phyloP scores from a whole-genome alignment of 495 filamentous ascomycete genomes.

The Penicillium maclennaniae region DNA sequence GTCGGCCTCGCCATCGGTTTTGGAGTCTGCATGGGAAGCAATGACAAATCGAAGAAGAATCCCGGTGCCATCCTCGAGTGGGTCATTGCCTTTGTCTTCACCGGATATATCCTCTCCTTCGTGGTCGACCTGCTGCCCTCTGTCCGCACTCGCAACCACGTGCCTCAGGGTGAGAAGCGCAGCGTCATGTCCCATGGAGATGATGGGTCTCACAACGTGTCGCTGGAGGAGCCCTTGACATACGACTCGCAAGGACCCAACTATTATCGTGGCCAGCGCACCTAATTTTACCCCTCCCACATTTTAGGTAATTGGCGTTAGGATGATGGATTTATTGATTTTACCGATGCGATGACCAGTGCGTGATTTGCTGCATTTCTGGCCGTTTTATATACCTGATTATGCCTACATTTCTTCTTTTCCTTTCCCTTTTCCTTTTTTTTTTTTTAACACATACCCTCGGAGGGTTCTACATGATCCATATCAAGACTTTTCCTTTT shows the following conservation, averaged over 20 bases:
- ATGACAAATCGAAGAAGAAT: constrained; percentile 43
- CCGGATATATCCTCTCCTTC: constrained; percentile 84
- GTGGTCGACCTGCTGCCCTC: constrained; percentile 84
- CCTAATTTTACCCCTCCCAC: constrained; percentile 8
- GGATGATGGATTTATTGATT: neutral
- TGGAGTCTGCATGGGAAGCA: constrained; percentile 33
- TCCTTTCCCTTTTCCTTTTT: neutral
- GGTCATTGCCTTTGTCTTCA: constrained; percentile 87
- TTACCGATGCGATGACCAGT: neutral
- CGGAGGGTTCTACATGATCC: neutral
- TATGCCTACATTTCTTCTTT: neutral
- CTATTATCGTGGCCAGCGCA: constrained; percentile 30
- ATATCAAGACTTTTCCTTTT: neutral
- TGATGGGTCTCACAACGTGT: constrained; percentile 8
- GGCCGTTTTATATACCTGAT: neutral
- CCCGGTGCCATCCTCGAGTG: constrained; percentile 66
- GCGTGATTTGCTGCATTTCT: constrained; percentile 2
- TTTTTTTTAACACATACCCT: no score
- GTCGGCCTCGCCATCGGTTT: constrained; percentile 69
- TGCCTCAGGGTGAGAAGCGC: constrained; percentile 45
- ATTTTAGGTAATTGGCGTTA: neutral
- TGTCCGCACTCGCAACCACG: constrained; percentile 55
- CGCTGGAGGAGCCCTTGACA: constrained; percentile 38
- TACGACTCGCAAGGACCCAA: constrained; percentile 36
- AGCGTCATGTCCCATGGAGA: constrained; percentile 13